Conservation (phyloP, 2,329 filamentous ascomycete species). For the Apiospora saccharicola region DNA sequence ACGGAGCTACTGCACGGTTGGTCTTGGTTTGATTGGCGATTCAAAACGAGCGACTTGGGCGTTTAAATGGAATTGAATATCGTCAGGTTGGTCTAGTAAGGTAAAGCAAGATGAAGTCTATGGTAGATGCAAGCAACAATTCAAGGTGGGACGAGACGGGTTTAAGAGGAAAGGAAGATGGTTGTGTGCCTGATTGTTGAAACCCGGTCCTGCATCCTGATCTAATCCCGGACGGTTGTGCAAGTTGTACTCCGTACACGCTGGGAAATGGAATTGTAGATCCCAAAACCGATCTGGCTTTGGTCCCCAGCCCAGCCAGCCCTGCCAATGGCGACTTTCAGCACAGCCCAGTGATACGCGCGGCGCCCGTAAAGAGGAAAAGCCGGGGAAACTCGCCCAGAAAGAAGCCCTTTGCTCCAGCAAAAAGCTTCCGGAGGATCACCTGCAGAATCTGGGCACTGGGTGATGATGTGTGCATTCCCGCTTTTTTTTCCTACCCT, state of each 20-base stretch:
- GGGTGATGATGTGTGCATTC: slow-evolving; percentile 12
- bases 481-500: slow-evolving; percentile 10
- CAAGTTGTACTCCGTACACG: neutral
- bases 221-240: neutral
- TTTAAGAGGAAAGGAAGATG: slow-evolving; percentile 4
- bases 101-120: neutral
- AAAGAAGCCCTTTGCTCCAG: too few species aligned
- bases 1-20: neutral
- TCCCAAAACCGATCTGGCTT: neutral
- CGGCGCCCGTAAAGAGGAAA: too few species aligned
- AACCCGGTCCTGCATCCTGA: neutral
- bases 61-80: neutral
- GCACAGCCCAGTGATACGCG: too few species aligned
- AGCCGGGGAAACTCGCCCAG: too few species aligned
- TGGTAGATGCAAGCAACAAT: neutral
- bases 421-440: neutral
- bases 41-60: neutral
- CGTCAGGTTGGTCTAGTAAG: neutral
- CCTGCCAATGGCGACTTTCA: neutral
- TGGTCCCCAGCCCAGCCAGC: neutral
- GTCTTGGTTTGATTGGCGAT: neutral
- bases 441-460: neutral
- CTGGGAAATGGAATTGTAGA: slow-evolving; percentile 4
- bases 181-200: slow-evolving; percentile 6
- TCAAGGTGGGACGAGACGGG: neutral